Evolutionary conservation across 257 asterid genomes (phyloP).

Genomic region (Plantago ovata): DNA sequence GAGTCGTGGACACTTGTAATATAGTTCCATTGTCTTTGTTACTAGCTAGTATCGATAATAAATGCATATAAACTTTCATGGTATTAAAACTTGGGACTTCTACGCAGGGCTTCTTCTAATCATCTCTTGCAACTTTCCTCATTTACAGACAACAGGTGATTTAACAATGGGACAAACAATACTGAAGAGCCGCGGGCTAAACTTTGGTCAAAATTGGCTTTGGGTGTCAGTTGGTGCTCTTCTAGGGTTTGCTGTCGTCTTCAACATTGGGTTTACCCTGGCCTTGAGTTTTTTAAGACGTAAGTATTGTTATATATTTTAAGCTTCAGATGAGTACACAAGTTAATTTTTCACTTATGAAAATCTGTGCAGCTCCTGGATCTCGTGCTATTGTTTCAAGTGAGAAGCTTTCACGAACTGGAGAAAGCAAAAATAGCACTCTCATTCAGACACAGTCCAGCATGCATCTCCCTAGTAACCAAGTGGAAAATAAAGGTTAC

Average conservation of each 20-base stretch:
- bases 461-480: not conserved
- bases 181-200: constrained; percentile 37
- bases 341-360: constrained; percentile 3
- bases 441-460: not conserved
- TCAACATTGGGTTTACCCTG: constrained; percentile 36
- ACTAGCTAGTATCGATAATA: not conserved
- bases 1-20: not conserved
- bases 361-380: constrained; percentile 23
- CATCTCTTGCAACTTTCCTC: not conserved
- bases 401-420: constrained; percentile 19
- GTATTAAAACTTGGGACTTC: not conserved
- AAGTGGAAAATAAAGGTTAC: constrained; percentile 15
- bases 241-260: constrained; percentile 29
- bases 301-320: constrained; percentile 16
- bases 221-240: constrained; percentile 49
- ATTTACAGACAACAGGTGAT: constrained; percentile 25
- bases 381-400: constrained; percentile 33
- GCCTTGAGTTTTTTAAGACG: constrained; percentile 42
- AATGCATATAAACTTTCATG: not conserved
- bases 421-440: constrained; percentile 4
- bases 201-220: constrained; percentile 23
- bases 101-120: not conserved
- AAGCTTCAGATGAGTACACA: constrained; percentile 3
- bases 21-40: not conserved
- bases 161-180: constrained; percentile 35